Conservation (phyloP, 805 yeast genomes). For the Candida yuanshanica region DNA sequence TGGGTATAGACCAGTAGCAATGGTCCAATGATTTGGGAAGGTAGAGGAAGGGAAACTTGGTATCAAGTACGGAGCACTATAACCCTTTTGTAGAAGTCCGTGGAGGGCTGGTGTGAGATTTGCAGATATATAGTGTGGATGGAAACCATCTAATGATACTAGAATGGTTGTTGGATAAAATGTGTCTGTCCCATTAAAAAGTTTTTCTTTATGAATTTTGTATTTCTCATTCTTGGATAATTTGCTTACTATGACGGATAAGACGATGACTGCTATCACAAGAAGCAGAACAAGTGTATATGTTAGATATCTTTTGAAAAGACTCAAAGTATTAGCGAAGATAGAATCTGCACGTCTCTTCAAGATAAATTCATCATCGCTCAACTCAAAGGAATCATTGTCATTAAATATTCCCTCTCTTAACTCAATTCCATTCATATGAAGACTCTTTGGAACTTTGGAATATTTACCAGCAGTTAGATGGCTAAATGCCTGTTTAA, state of each 20-base stretch:
- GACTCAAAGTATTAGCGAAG: neutral
- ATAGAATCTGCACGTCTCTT: slow-evolving; percentile 14
- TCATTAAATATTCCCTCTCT: slow-evolving; percentile 11
- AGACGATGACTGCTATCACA: slow-evolving; percentile 13
- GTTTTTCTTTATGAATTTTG: neutral
- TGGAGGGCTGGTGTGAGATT: slow-evolving; percentile 68
- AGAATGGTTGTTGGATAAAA: slow-evolving; percentile 69
- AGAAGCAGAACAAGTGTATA: slow-evolving; percentile 7
- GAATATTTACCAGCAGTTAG: slow-evolving; percentile 11
- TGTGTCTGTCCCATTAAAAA: slow-evolving; percentile 23
- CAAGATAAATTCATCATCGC: slow-evolving; percentile 23
- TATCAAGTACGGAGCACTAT: slow-evolving; percentile 74
- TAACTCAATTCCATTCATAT: slow-evolving; percentile 21
- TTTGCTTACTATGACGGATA: slow-evolving; percentile 15
- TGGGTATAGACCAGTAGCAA: slow-evolving; percentile 83
- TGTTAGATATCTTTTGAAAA: slow-evolving; percentile 5
- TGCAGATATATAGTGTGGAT: slow-evolving; percentile 75
- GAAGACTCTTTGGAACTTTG: slow-evolving; percentile 10
- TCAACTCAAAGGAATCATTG: slow-evolving; percentile 22
- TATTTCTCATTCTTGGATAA: slow-evolving; percentile 2
- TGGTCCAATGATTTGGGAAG: slow-evolving; percentile 88
- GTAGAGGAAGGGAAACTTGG: slow-evolving; percentile 89
- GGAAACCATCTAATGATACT: slow-evolving; percentile 83
- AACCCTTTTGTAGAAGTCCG: slow-evolving; percentile 43
- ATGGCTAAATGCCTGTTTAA: slow-evolving; percentile 6